Conservation (phyloP, 805 yeast genomes). For the Candida morakotiae region DNA sequence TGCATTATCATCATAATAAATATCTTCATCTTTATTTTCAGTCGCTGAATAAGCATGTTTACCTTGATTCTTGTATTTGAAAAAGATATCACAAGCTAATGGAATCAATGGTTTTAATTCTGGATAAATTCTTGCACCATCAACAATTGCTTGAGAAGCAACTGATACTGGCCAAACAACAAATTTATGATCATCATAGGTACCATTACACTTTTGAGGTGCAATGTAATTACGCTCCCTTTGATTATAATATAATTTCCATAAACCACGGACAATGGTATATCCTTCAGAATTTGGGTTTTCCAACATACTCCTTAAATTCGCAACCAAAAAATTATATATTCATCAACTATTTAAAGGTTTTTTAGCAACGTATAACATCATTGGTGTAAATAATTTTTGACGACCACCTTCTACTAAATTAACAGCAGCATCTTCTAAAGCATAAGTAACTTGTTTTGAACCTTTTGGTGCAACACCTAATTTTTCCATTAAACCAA, state of each 20-base stretch:
- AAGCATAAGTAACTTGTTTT: conserved; percentile 81
- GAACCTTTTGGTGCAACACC: conserved; percentile 92
- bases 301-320: background rate
- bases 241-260: conserved; percentile 41
- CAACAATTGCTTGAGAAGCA: conserved; percentile 63
- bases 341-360: conserved; percentile 37
- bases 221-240: conserved; percentile 35
- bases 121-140: conserved; percentile 54
- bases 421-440: conserved; percentile 96
- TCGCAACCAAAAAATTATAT: conserved; percentile 1
- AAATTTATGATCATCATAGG: conserved; percentile 48
- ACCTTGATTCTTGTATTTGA: conserved; percentile 47
- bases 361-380: conserved; percentile 85
- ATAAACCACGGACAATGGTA: conserved; percentile 35
- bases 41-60: conserved; percentile 63
- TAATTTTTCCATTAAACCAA: conserved; percentile 75
- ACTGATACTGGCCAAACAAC: conserved; percentile 70
- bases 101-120: conserved; percentile 51
- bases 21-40: conserved; percentile 56
- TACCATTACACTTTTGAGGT: conserved; percentile 37
- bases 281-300: conserved; percentile 41
- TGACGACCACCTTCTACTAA: conserved; percentile 89
- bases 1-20: conserved; percentile 73
- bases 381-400: conserved; percentile 95
- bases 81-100: conserved; percentile 47